phyloP scores from a whole-genome alignment of 2,329 filamentous ascomycete genomes.

The Ophiocordyceps polyrhachis-furcata region DNA sequence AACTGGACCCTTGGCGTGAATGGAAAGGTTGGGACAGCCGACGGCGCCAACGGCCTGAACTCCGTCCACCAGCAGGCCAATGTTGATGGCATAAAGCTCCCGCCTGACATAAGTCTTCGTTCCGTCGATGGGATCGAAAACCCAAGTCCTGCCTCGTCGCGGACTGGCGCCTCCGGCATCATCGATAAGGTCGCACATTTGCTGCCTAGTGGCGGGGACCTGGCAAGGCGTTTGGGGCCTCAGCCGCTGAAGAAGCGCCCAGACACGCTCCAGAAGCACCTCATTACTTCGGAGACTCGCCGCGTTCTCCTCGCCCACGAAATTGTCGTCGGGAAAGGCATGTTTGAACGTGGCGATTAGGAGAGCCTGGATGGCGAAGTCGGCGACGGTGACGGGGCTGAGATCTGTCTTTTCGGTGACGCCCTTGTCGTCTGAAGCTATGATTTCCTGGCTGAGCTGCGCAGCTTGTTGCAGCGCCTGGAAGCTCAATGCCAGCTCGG shows the following conservation, averaged over 20 bases:
- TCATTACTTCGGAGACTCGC: slow-evolving; percentile 24
- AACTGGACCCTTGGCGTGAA: slow-evolving; percentile 19
- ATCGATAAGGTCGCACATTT: slow-evolving; percentile 35
- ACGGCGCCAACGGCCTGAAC: slow-evolving; percentile 31
- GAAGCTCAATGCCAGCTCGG: slow-evolving; percentile 24
- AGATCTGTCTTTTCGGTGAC: slow-evolving; percentile 33
- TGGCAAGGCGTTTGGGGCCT: slow-evolving; percentile 7
- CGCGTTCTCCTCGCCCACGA: slow-evolving; percentile 38
- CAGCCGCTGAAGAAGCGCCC: slow-evolving; percentile 20
- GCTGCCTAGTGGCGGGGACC: slow-evolving; percentile 18
- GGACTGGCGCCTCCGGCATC: slow-evolving; percentile 25
- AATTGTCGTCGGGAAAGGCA: slow-evolving; percentile 29
- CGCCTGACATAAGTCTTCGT: slow-evolving; percentile 36
- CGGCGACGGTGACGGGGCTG: slow-evolving; percentile 38
- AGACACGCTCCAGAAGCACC: slow-evolving; percentile 25
- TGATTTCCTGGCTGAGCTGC: slow-evolving; percentile 28
- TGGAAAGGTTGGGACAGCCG: slow-evolving; percentile 25
- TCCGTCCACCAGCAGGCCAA: slow-evolving; percentile 31
- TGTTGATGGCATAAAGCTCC: slow-evolving; percentile 38
- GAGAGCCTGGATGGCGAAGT: slow-evolving; percentile 40
- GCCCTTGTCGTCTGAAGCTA: slow-evolving; percentile 28
- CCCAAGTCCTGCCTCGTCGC: slow-evolving; percentile 27
- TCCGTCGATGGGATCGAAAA: slow-evolving; percentile 43
- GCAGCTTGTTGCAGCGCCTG: slow-evolving; percentile 25
- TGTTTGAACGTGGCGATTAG: slow-evolving; percentile 29